These are phyloP conservation scores for Phytophthora hibernalis DNA, from an alignment of 352 stramenopile species.

Conservation along the genomic window DNA sequence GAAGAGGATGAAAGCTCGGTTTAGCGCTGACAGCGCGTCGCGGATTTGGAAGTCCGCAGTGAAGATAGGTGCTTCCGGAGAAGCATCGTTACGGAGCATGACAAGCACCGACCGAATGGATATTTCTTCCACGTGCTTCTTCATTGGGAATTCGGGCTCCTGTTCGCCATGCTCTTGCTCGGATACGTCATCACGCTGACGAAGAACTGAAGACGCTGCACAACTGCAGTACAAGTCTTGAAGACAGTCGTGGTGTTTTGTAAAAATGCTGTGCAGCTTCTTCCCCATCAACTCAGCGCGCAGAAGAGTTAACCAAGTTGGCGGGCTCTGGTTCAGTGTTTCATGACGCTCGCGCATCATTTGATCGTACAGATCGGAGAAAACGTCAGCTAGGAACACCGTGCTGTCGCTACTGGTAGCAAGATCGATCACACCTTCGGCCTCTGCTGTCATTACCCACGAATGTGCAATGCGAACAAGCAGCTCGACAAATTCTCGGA, in stretches of 20 bases:
- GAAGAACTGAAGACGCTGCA: slow-evolving; percentile 14
- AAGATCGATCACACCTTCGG: slow-evolving; percentile 18
- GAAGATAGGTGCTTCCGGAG: slow-evolving; percentile 26
- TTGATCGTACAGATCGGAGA: slow-evolving; percentile 53
- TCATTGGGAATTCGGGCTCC: neutral
- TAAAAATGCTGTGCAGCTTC: slow-evolving; percentile 47
- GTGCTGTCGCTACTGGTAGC: slow-evolving; percentile 13
- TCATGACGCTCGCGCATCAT: slow-evolving; percentile 45
- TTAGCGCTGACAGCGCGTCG: slow-evolving; percentile 38
- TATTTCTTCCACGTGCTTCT: slow-evolving; percentile 12
- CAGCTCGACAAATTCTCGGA: slow-evolving; percentile 72
- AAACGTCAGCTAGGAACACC: slow-evolving; percentile 44
- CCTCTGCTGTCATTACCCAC: slow-evolving; percentile 29
- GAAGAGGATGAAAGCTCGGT: slow-evolving; percentile 25
- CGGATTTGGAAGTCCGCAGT: slow-evolving; percentile 33
- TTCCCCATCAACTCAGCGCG: slow-evolving; percentile 48
- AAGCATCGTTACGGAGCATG: slow-evolving; percentile 31
- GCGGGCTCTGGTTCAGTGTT: slow-evolving; percentile 15
- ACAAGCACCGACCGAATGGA: slow-evolving; percentile 39
- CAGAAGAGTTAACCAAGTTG: slow-evolving; percentile 34
- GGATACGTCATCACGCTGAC: slow-evolving; percentile 3
- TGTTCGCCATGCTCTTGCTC: slow-evolving; percentile 7
- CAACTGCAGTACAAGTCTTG: slow-evolving; percentile 44
- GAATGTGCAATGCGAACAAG: slow-evolving; percentile 61
- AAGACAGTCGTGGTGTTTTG: slow-evolving; percentile 48